Evolutionary conservation across 164 flowering plant species (phyloP), one percentile per base, ranked within the genome.

Genomic region (Echeveria elegans): DNA sequence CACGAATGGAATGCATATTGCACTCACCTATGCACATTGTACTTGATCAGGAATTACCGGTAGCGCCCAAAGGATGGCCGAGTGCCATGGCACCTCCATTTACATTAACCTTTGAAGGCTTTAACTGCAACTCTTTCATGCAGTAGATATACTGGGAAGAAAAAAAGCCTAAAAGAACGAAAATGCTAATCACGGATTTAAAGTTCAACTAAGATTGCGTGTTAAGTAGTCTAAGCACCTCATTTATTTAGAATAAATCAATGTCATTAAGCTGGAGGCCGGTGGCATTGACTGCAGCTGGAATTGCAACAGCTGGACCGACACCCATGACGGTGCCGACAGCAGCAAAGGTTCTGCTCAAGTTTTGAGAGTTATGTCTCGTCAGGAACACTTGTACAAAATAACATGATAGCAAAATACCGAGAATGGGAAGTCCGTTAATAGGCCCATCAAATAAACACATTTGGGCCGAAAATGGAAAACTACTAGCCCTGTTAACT

Each of bases 251-350:
- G 78, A 85, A 95, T 69, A 95, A 88, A 73, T 90, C 92, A 77
- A 95, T 83, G 76, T 89, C 96, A 61, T 83, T 82, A 63, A 95
- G 76, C 76, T 90, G 83, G 47, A 95, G 88, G 70, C 97, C 94
- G 65, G 97, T 96, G 71, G 94, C 73, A 76, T 88, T 92, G 45
- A 92, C 97, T 24, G 99, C 97, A 69, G 86, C 97, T 23, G 99
- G 99, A 75, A 94, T 94, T 69, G 99, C 99, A 67, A 77, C 90
- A 67, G 99, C 96, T 70, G 99, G 99, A 36, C 97, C 99, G 71
- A 95, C 58, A 6, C 99, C 99, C 97, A 89, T 95, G 64, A 95
- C 74, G 29, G 93, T 83, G 61, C 99, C 99, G 72, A 90, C 97
- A 74, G 91, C 99, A 75, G 79, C 79, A 79, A 95, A 95, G 50